Evolutionary conservation across 2,329 filamentous ascomycete genomes (phyloP).

Genomic region (Knoxdaviesia capensis): DNA sequence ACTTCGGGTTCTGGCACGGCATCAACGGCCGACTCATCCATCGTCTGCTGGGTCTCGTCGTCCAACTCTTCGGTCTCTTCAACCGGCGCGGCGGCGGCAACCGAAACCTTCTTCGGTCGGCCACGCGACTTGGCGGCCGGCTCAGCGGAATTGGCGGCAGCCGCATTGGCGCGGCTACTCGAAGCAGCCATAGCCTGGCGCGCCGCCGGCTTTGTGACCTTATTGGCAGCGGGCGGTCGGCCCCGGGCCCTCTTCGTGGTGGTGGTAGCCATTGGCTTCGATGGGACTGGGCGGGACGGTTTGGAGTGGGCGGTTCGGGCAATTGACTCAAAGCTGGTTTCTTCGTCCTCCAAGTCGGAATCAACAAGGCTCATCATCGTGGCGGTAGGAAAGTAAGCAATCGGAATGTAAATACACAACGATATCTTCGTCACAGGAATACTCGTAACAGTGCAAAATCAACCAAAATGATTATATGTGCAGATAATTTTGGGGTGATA

Average conservation of each 20-base stretch:
- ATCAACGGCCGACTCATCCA: background rate
- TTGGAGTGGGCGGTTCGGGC: background rate
- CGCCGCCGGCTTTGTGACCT: conserved; percentile 1
- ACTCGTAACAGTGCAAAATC: background rate
- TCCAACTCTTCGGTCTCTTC: no score
- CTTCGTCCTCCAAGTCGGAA: conserved; percentile 2
- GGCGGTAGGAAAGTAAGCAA: background rate
- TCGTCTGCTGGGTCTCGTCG: no score
- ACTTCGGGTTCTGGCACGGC: background rate
- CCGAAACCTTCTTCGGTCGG: no score
- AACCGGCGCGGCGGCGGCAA: no score
- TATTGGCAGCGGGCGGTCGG: conserved; percentile 2
- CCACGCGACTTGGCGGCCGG: background rate
- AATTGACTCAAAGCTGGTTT: background rate
- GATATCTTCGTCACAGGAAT: background rate
- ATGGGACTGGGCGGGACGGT: background rate
- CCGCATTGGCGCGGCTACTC: background rate
- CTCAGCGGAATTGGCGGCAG: background rate
- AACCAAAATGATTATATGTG: background rate
- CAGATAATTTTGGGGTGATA: background rate
- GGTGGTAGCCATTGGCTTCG: background rate
- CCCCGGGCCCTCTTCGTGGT: conserved; percentile 1
- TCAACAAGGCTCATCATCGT: conserved; percentile 1
- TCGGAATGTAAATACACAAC: background rate
- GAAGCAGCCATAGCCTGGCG: background rate